These are phyloP conservation scores for Moricandia moricandioides DNA, from an alignment of 345 rosid species.

Conservation along the genomic window DNA sequence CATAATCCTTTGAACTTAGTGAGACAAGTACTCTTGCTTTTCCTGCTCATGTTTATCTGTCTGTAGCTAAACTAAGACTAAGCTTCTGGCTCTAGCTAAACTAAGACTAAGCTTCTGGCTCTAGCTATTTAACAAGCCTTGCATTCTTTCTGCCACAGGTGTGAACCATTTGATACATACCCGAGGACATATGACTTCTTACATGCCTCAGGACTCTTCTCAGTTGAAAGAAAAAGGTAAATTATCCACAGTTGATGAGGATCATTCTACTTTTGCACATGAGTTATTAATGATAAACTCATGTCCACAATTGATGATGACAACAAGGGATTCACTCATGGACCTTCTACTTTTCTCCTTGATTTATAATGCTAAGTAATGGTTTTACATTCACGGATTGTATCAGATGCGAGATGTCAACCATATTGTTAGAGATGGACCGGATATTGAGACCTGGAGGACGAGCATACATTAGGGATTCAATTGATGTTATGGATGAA, in stretches of 20 bases:
- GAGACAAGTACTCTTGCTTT: neutral
- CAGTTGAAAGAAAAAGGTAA: conserved; percentile 88
- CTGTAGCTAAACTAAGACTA: neutral
- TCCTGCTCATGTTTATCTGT: conserved; percentile 9
- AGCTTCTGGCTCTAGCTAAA: neutral
- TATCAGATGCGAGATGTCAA: conserved; percentile 82
- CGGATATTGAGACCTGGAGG: conserved; percentile 96
- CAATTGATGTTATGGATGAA: conserved; percentile 76
- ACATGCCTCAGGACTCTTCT: conserved; percentile 92
- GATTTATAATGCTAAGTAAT: neutral
- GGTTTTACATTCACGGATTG: conserved; percentile 2
- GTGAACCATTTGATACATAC: conserved; percentile 96
- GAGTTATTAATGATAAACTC: neutral
- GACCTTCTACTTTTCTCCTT: neutral
- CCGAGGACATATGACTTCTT: conserved; percentile 92
- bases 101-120: neutral
- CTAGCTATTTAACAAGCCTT: neutral
- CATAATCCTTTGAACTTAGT: neutral
- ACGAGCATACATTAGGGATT: conserved; percentile 75
- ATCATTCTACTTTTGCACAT: neutral
- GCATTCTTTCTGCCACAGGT: conserved; percentile 51
- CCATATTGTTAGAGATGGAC: conserved; percentile 98
- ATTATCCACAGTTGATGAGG: neutral
- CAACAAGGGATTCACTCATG: neutral
- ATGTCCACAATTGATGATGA: neutral